A percentile compares a stretch with the other conserved stretches of the same genome.
Conservation (phyloP, 2,329 filamentous ascomycete genomes). For the Aspergillus piperis region DNA sequence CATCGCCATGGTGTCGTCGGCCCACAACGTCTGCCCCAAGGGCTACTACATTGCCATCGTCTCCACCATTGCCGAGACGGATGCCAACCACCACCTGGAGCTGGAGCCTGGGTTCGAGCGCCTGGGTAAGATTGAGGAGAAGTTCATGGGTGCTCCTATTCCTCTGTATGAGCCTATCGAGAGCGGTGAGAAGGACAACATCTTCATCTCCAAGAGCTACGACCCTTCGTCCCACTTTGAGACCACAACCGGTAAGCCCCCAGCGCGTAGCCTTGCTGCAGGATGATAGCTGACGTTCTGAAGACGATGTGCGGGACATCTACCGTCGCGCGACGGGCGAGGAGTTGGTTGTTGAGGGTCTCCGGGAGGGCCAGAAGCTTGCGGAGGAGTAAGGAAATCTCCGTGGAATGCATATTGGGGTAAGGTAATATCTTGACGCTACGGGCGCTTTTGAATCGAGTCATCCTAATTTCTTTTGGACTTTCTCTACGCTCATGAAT, state of each 20-base stretch:
- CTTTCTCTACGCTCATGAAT: slow-evolving; percentile 20
- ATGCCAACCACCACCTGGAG: slow-evolving; percentile 93
- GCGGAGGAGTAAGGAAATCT: slow-evolving; percentile 39
- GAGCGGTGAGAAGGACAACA: slow-evolving; percentile 79
- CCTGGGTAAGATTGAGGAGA: slow-evolving; percentile 91
- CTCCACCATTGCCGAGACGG: slow-evolving; percentile 90
- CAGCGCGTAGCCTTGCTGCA: background rate
- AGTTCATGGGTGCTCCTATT: slow-evolving; percentile 91
- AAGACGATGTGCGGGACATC: slow-evolving; percentile 92
- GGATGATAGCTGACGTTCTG: slow-evolving; percentile 28
- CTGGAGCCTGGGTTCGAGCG: slow-evolving; percentile 89
- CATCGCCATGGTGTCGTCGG: slow-evolving; percentile 90
- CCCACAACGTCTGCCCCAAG: slow-evolving; percentile 98
- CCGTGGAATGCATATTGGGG: slow-evolving; percentile 10
- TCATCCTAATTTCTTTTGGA: slow-evolving; percentile 32
- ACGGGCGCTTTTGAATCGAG: slow-evolving; percentile 30
- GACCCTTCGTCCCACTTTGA: slow-evolving; percentile 98
- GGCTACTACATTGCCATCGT: slow-evolving; percentile 99
- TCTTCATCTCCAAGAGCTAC: slow-evolving; percentile 98
- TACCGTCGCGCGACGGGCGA: slow-evolving; percentile 81
- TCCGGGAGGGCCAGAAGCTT: slow-evolving; percentile 67
- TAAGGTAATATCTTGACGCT: slow-evolving; percentile 30
- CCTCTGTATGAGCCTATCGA: slow-evolving; percentile 90
- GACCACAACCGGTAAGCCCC: slow-evolving; percentile 66
- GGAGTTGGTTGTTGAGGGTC: slow-evolving; percentile 82